Evolutionary conservation across 1,139 yeast genomes (phyloP), one percentile per base, ranked within the genome.

Genomic region (Zygosaccharomyces sapae): DNA sequence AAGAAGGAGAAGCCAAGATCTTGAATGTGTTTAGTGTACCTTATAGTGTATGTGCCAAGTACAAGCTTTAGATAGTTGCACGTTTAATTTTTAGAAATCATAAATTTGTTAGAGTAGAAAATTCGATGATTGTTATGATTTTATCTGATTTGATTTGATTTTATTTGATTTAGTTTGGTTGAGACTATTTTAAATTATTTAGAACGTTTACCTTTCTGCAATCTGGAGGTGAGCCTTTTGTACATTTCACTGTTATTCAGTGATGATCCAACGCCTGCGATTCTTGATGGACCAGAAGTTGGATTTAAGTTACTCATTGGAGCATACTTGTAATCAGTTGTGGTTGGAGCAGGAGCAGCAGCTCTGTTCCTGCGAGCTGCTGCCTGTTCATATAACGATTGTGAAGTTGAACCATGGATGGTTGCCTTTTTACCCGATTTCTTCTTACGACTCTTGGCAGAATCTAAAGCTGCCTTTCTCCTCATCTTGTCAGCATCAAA

Each of bases 1-100:
- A 94, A 94, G 97, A 92, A 92, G 88, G 99, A 94, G 84, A 94
- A 94, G 90, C 98, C 98, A 82, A 89, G 97, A 84, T 89, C 97
- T 74, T 90, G 87, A 43, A 34, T 61, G 46, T 44, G 13, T 56
- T 56, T 7, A 44, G 24, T 38, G 19, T 46, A 49, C 47, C 45
- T 46, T 49, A 44, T 41, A 41, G 46, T 45, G 31, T 45, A 42
- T 40, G 41, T 40, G 35, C 36, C 45, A 41, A 43, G 30, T 47
- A 35, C 33, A 27, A 38, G 19, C 29, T 16, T 29, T 38, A 38
- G 25, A 38, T 38, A 51, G 50, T 49, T 45, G 50, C 48, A 50
- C 49, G 42, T 43, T 44, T 36, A 39, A 48, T 34, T 38, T 39
- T 37, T 22, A 22, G 33, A 31, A 43, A 43, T 36, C 25, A 33